A percentile compares a stretch with the other conserved stretches of the same genome.
Evolutionary conservation across 139 green algal species (phyloP).

Genomic region (Micractinium conductrix): DNA sequence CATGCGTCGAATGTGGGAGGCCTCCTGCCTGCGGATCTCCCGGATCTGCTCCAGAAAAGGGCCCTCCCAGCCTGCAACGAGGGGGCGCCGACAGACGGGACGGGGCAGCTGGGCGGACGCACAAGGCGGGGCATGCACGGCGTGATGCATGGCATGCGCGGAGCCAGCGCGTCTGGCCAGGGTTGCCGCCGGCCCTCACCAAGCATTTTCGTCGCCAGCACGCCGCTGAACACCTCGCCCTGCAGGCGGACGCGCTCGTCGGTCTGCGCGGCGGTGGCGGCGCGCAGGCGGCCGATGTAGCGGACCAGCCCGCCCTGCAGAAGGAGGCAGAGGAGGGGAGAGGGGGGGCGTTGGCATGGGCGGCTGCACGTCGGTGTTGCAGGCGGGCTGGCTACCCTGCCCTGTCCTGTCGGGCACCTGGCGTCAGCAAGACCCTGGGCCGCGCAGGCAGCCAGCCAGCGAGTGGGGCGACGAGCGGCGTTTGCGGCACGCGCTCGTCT

Average conservation of each 20-base stretch:
- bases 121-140: no score
- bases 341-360: background rate
- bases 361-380: no score
- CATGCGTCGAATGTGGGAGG: slow-evolving; percentile 55
- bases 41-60: slow-evolving; percentile 52
- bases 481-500: no score
- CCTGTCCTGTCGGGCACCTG: no score
- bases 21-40: slow-evolving; percentile 58
- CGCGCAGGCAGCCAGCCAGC: no score
- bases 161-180: no score
- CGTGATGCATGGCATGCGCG: no score
- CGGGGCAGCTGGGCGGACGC: background rate
- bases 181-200: no score
- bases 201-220: slow-evolving; percentile 86
- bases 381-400: no score
- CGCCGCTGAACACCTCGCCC: slow-evolving; percentile 60
- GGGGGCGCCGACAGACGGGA: background rate
- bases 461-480: no score
- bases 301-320: slow-evolving; percentile 63
- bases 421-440: no score
- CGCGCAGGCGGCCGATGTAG: slow-evolving; percentile 61
- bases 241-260: slow-evolving; percentile 86
- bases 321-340: background rate
- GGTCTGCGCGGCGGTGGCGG: slow-evolving; percentile 54
- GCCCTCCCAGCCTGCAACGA: slow-evolving; percentile 61